These are phyloP conservation scores for Podospora comata DNA, from an alignment of 495 filamentous ascomycete genomes.

Conservation along the genomic window DNA sequence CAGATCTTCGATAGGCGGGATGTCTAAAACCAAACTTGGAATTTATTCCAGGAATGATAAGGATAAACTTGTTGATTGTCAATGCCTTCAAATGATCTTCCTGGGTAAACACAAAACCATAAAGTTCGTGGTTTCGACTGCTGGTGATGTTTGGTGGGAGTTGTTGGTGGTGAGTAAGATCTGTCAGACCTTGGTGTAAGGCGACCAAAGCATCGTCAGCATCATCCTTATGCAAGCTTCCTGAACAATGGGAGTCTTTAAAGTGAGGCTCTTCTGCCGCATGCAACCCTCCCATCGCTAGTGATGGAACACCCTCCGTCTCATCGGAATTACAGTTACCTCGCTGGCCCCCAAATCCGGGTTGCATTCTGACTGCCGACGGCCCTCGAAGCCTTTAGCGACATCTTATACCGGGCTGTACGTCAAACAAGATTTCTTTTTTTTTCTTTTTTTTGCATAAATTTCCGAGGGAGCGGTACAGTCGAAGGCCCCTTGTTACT, in stretches of 20 bases:
- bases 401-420: not conserved
- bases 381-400: not conserved
- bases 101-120: not conserved
- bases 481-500: not conserved
- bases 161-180: not conserved
- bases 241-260: not conserved
- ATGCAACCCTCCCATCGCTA: not conserved
- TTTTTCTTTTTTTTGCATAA: not conserved
- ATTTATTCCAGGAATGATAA: constrained; percentile 2
- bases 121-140: not conserved
- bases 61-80: not conserved
- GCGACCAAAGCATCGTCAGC: too few species aligned
- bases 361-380: not conserved
- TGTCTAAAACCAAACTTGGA: not conserved
- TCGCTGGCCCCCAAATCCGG: not conserved
- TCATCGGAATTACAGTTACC: constrained; percentile 6
- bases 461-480: not conserved
- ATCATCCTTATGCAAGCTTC: not conserved
- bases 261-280: constrained; percentile 3
- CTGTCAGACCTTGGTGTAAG: too few species aligned
- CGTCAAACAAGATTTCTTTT: not conserved
- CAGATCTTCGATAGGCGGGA: constrained; percentile 12
- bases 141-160: not conserved
- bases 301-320: not conserved
- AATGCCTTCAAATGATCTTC: not conserved